Evolutionary conservation across 208 protist genomes (phyloP), one percentile per base, ranked within the genome.

Genomic region (Spongospora subterranea): DNA sequence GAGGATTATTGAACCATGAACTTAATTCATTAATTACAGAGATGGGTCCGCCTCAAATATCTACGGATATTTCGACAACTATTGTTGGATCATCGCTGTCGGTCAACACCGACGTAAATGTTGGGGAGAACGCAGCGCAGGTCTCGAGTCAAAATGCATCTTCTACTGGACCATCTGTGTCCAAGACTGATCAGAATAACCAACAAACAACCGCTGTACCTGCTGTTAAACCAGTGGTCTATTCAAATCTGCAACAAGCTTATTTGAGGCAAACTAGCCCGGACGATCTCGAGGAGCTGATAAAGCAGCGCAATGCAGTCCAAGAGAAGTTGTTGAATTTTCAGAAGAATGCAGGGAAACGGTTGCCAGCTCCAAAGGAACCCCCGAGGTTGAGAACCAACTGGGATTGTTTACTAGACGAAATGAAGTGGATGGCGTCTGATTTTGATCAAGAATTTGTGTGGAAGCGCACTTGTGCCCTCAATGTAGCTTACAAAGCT

Each of bases 391-490:
- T 35, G 6, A 6, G 71, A 43, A 82, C 71, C 17, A 35, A 82
- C 13, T 82, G 71, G 71, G 71, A 82, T 82, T 35, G 35, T n/a
- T 6, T 82, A 20, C 71, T 82, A 20, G 71, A 82, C 17, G 71
- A 82, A n/a, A 43, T 82, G 71, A 6, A n/a, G 17, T 82, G 71
- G 71, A 82, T 82, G 71, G 71, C 71, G 71, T 6, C n/a, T 35
- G 71, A 82, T 43, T 82, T 82, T n/a, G 13, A 20, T 6, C 71
- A 43, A 6, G 71, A 82, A 82, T 6, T 40, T 35, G 13, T 17
- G 71, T 82, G 71, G 71, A 82, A 43, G 35, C 71, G 71, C 17
- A 43, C 71, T 6, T 35, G 6, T 6, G 50, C 50, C 13, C 50
- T 60, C 13, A 29, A 6, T 6, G 50, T 60, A 6, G 50, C 50